Evolutionary conservation across 805 yeast genomes (phyloP).

Genomic region (Teunomyces kruisii): DNA sequence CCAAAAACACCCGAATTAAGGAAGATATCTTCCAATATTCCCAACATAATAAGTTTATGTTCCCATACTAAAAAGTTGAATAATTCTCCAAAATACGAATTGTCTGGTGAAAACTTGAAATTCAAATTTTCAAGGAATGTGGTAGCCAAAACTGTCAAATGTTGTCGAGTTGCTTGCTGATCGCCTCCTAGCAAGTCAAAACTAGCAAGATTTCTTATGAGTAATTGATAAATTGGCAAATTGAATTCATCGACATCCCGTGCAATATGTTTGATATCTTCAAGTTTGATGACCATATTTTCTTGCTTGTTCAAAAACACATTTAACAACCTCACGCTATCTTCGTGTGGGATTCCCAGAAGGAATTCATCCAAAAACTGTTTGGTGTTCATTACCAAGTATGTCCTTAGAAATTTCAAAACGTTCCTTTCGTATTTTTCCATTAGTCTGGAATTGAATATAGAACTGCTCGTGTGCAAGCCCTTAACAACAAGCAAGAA

Average conservation of each 20-base stretch:
- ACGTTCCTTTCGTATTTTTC: slow-evolving; percentile 9
- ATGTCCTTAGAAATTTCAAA: slow-evolving; percentile 11
- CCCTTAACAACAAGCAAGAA: slow-evolving; percentile 14
- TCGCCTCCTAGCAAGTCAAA: slow-evolving; percentile 13
- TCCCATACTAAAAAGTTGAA: slow-evolving; percentile 34
- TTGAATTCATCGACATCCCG: slow-evolving; percentile 32
- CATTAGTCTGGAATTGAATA: slow-evolving; percentile 5
- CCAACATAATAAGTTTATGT: slow-evolving; percentile 23
- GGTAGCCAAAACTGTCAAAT: slow-evolving; percentile 14
- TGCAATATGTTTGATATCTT: slow-evolving; percentile 18
- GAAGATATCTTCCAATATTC: slow-evolving; percentile 27
- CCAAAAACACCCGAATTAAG: slow-evolving; percentile 11
- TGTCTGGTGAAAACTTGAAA: slow-evolving; percentile 26
- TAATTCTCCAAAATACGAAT: slow-evolving; percentile 42
- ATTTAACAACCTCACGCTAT: slow-evolving; percentile 19
- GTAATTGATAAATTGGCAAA: slow-evolving; percentile 31
- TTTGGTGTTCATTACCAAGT: slow-evolving; percentile 18
- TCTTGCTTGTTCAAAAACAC: slow-evolving; percentile 9
- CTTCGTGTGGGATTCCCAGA: slow-evolving; percentile 14
- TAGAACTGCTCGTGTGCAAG: slow-evolving; percentile 7
- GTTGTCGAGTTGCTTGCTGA: slow-evolving; percentile 9
- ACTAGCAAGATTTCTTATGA: slow-evolving; percentile 20
- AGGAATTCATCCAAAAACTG: slow-evolving; percentile 21
- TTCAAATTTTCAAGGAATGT: slow-evolving; percentile 18
- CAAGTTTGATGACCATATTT: slow-evolving; percentile 1